Conservation (phyloP, 768 basidiomycete genomes). For the Kwoniella pini region DNA sequence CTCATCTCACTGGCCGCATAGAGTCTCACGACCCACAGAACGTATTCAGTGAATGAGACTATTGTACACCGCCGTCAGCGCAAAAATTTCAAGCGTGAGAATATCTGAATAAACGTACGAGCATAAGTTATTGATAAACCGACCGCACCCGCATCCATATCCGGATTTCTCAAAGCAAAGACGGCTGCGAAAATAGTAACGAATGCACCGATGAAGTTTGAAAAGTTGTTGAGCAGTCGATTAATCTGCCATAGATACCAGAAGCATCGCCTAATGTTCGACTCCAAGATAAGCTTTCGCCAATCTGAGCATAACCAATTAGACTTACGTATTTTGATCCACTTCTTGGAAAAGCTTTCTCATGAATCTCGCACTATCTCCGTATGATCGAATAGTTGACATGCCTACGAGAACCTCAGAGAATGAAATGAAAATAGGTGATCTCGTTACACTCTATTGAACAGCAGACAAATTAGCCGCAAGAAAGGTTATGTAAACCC, state of each 20-base stretch:
- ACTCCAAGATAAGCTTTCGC: not conserved
- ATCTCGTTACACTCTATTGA: conserved; percentile 50
- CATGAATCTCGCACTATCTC: conserved; percentile 56
- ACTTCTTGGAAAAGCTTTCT: conserved; percentile 51
- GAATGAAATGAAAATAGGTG: conserved; percentile 56
- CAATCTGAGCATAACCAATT: too few relatives aligned
- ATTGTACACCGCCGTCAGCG: not conserved
- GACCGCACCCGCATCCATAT: conserved; percentile 53
- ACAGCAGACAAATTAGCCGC: not conserved
- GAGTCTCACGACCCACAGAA: conserved; percentile 57
- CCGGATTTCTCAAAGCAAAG: conserved; percentile 51
- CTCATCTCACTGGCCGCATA: conserved; percentile 52
- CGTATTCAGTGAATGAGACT: conserved; percentile 54
- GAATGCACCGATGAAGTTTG: conserved; percentile 53
- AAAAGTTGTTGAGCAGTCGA: conserved; percentile 50
- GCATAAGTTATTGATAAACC: conserved; percentile 46
- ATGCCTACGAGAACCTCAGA: conserved; percentile 56
- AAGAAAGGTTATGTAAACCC: too few relatives aligned
- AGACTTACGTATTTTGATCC: conserved; percentile 54
- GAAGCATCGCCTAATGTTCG: conserved; percentile 53
- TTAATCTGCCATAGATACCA: conserved; percentile 56
- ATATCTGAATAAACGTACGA: too few relatives aligned
- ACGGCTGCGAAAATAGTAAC: conserved; percentile 54
- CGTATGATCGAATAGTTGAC: conserved; percentile 56
- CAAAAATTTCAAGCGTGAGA: too few relatives aligned